Base-by-base conservation (phyloP, 257 asterid species). In the Forsythia viridissima region DNA sequence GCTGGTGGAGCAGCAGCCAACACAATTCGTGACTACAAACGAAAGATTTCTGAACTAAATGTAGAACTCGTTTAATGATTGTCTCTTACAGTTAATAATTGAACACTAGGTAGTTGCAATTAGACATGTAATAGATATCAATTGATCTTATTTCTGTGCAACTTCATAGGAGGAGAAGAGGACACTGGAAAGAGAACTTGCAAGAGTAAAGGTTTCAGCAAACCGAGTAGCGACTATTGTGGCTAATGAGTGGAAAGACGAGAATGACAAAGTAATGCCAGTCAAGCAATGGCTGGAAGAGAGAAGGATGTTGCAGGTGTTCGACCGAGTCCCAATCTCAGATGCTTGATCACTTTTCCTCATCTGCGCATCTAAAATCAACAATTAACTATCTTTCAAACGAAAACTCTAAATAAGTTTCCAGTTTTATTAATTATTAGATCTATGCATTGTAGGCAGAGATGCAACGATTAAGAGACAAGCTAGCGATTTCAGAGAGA, bases 241-340 rank as follows among this genome's bases (percentile, higher is more conserved):
- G 83, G 99, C 99, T 72, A 95, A 93, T 38, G 98, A 95, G 77
- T 95, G 99, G 99, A 95, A 95, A 82, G 97, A 92, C 71, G 98
- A 91, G 65, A 95, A 89, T 36, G 94, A 89, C 87, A 93, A 86
- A 86, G 96, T 95, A 42, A 95, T 94, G 97, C 99, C 99, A n/a
- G 95, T 93, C 70, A 94, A 86, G 84, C 99, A 94, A 80, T 94
- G 99, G 99, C 85, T 93, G 63, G 97, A 94, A 80, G 99, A 94
- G 83, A 93, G 99, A 89, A 89, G 90, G 87, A 57, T 93, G 51
- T 74, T 90, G 72, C 99, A 93, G 93, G 98, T 90, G 77, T 52
- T 55, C 30, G 30, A 55, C 65, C 4, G 0, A 0, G 30, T n/a
- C 11, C 65, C 57, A 13, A 13, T 48, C 57, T 48, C 20, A 48